Evolutionary conservation across 257 asterid genomes (phyloP).

Genomic region (Plantago ovata): DNA sequence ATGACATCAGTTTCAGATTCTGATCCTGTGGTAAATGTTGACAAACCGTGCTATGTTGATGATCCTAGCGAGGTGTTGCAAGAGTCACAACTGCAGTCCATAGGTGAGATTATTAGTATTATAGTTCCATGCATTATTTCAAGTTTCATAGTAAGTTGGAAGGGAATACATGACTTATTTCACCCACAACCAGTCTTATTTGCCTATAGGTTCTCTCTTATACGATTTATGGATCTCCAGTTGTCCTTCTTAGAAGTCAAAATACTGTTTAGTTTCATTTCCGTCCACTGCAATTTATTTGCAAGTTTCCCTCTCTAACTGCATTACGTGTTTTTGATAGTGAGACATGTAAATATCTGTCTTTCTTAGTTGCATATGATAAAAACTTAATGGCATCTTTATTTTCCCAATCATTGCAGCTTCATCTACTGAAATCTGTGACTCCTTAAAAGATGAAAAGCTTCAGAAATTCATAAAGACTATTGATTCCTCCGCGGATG

Average conservation of each 20-base stretch:
- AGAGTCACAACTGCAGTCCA: conserved; percentile 51
- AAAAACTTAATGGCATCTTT: neutral
- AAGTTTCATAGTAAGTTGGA: neutral
- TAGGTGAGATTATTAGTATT: conserved; percentile 43
- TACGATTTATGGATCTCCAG: neutral
- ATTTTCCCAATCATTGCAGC: conserved; percentile 40
- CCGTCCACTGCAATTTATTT: neutral
- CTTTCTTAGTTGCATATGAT: neutral
- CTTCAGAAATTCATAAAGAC: conserved; percentile 48
- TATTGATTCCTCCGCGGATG: conserved; percentile 51
- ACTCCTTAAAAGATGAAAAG: conserved; percentile 45
- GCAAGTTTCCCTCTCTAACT: neutral
- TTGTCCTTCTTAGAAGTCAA: neutral
- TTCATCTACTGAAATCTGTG: conserved; percentile 55
- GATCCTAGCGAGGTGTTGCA: conserved; percentile 56
- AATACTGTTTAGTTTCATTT: neutral
- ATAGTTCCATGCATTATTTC: neutral
- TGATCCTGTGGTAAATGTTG: conserved; percentile 30
- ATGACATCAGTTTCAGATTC: conserved; percentile 32
- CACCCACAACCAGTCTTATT: too few species aligned
- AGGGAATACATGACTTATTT: neutral
- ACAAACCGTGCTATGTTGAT: conserved; percentile 44
- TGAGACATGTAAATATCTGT: neutral
- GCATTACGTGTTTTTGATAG: too few species aligned
- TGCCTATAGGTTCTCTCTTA: neutral